Conservation (phyloP, 192 early-diverging fungal genomes). For the Dispira parvispora region DNA sequence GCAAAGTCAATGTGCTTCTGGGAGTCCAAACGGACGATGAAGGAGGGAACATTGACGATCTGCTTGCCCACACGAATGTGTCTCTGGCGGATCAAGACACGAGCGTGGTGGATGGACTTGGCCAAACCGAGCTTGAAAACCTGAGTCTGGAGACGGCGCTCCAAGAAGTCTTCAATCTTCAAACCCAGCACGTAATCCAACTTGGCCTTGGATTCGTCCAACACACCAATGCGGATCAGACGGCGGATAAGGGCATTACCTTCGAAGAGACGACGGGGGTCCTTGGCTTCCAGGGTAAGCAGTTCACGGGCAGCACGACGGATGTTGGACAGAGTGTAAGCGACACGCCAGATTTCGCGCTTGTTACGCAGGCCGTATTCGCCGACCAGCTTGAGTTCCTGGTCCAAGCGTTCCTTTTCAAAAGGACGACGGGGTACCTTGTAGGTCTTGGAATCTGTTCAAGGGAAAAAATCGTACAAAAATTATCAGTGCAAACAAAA, state of each 20-base stretch:
- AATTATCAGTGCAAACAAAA: too few relatives aligned
- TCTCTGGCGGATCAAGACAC: conserved; percentile 95
- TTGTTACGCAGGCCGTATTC: conserved; percentile 98
- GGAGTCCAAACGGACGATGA: conserved; percentile 78
- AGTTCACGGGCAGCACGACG: conserved; percentile 99
- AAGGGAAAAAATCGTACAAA: too few relatives aligned
- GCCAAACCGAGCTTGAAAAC: conserved; percentile 96
- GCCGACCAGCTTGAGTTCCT: conserved; percentile 85
- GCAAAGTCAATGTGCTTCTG: conserved; percentile 74
- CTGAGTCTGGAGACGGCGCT: conserved; percentile 97
- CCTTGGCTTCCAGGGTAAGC: conserved; percentile 88
- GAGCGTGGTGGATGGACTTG: conserved; percentile 98
- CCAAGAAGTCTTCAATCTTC: conserved; percentile 98
- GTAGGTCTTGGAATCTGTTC: conserved; percentile 52
- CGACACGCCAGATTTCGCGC: conserved; percentile 97
- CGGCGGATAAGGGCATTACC: conserved; percentile 98
- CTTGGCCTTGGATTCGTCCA: conserved; percentile 94
- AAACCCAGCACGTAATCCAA: conserved; percentile 97
- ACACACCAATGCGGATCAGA: conserved; percentile 94
- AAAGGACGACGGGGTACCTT: conserved; percentile 95
- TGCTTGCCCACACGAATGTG: conserved; percentile 98
- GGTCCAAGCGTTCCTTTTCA: conserved; percentile 91
- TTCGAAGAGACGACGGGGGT: conserved; percentile 95
- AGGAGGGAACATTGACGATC: conserved; percentile 90
- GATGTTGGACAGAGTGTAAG: conserved; percentile 94